A percentile compares a stretch with the other conserved stretches of the same genome.
Conservation (phyloP, 176 grass and related monocot species). For the Typha latifolia region DNA sequence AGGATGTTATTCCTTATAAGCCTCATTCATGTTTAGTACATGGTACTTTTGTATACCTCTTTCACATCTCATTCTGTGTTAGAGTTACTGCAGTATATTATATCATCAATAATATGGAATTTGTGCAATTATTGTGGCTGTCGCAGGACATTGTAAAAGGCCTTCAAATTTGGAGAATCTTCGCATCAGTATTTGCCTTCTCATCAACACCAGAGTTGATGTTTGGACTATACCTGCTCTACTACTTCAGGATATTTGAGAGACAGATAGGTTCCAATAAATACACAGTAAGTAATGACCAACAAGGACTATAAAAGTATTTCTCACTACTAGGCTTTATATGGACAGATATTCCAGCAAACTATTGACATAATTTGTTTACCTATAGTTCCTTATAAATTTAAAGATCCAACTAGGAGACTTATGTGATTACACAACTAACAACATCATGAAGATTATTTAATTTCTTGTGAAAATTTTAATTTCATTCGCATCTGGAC, state of each 20-base stretch:
- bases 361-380: no score
- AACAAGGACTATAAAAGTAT: not conserved
- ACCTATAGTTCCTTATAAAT: no score
- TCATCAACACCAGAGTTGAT: constrained; percentile 24
- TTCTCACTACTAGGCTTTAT: not conserved
- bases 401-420: no score
- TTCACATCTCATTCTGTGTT: no score
- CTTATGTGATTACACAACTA: no score
- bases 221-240: constrained; percentile 24
- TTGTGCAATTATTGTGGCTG: not conserved
- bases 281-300: constrained; percentile 15
- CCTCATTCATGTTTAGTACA: no score
- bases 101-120: not conserved
- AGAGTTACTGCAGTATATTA: no score
- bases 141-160: constrained; percentile 15
- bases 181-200: constrained; percentile 20
- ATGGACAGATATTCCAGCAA: no score
- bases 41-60: no score
- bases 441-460: no score
- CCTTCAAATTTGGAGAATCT: constrained; percentile 9
- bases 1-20: no score
- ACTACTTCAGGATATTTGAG: constrained; percentile 30
- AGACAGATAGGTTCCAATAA: constrained; percentile 28
- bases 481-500: not conserved
- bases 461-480: not conserved